Conservation (phyloP, 129 eudicot genomes). For the Gnaphalium uliginosum region DNA sequence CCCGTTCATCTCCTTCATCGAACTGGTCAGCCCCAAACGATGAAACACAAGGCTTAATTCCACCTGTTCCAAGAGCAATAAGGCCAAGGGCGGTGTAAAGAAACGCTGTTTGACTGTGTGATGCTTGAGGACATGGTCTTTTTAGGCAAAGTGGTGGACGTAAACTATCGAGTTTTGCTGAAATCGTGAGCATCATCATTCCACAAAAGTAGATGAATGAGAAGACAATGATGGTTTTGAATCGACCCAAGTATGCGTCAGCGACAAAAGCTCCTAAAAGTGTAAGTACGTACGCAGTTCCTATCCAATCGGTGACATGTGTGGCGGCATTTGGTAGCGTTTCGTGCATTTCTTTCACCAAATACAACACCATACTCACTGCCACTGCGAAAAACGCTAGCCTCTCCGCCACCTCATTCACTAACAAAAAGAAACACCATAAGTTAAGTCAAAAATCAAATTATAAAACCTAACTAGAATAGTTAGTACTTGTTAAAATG, state of each 20-base stretch:
- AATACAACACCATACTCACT: slow-evolving; percentile 68
- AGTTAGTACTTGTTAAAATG: too few relatives aligned
- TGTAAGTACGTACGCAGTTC: slow-evolving; percentile 74
- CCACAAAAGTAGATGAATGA: slow-evolving; percentile 74
- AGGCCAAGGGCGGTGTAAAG: slow-evolving; percentile 68
- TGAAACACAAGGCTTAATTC: slow-evolving; percentile 92
- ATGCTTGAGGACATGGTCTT: slow-evolving; percentile 58
- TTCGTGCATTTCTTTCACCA: slow-evolving; percentile 64
- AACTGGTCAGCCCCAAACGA: slow-evolving; percentile 94
- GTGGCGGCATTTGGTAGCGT: slow-evolving; percentile 77
- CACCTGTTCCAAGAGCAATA: slow-evolving; percentile 93
- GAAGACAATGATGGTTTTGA: slow-evolving; percentile 69
- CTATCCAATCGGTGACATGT: slow-evolving; percentile 86
- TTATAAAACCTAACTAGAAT: background rate
- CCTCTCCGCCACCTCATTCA: slow-evolving; percentile 86
- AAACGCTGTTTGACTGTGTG: slow-evolving; percentile 55
- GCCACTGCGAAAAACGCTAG: slow-evolving; percentile 74
- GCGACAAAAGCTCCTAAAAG: slow-evolving; percentile 84
- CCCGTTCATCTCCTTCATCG: slow-evolving; percentile 57
- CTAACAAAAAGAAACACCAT: slow-evolving; percentile 26
- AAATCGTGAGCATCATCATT: slow-evolving; percentile 67
- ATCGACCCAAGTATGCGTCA: slow-evolving; percentile 87
- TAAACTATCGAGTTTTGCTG: slow-evolving; percentile 61
- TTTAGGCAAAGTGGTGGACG: slow-evolving; percentile 67
- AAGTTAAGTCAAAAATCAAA: background rate